Evolutionary conservation across 2,329 filamentous ascomycete species (phyloP).

Genomic region (Trichoderma koningii): DNA sequence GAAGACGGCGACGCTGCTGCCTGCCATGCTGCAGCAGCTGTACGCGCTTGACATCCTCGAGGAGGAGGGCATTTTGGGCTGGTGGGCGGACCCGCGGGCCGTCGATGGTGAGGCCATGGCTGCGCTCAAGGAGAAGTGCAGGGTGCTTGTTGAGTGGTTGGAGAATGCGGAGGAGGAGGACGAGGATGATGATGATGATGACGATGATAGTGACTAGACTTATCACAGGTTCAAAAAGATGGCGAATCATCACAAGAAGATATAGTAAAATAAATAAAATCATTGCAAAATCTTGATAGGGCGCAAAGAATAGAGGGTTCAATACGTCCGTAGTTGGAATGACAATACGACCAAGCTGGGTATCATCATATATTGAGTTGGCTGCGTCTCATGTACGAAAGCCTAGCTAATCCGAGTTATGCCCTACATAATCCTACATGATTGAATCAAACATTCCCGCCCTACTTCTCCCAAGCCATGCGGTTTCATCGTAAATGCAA

Average conservation of each 20-base stretch:
- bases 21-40: slow-evolving; percentile 79
- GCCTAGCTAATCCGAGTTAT: slow-evolving; percentile 5
- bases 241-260: neutral
- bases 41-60: slow-evolving; percentile 84
- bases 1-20: slow-evolving; percentile 64
- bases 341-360: slow-evolving; percentile 7
- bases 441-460: neutral
- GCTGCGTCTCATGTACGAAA: neutral
- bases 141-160: slow-evolving; percentile 80
- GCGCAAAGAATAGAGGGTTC: neutral
- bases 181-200: slow-evolving; percentile 48
- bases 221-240: neutral
- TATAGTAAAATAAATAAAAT: neutral
- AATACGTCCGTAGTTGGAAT: neutral
- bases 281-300: neutral
- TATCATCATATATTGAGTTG: slow-evolving; percentile 24
- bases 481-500: neutral
- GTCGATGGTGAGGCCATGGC: slow-evolving; percentile 68
- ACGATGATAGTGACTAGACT: slow-evolving; percentile 27
- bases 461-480: neutral
- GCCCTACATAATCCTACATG: no score
- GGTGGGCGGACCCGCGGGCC: slow-evolving; percentile 79
- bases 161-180: slow-evolving; percentile 76
- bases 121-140: slow-evolving; percentile 70
- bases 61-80: slow-evolving; percentile 82